Evolutionary conservation across 148 eudicot genomes (phyloP), one percentile per base, ranked within the genome.

Genomic region (Chenopodium formosanum): DNA sequence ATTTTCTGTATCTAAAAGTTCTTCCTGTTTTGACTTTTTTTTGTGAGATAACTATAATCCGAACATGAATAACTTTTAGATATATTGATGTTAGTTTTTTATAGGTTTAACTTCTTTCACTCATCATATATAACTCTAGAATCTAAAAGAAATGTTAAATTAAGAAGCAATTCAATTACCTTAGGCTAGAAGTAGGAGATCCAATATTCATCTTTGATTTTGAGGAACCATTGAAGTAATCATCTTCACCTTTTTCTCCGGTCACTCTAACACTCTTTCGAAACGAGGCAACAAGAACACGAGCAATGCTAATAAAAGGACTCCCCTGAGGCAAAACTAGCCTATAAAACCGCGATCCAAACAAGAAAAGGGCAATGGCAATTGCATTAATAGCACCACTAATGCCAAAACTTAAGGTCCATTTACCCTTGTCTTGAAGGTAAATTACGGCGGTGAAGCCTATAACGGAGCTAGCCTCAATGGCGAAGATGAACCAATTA

Each of bases 261-360:
- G 34, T 23, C 56, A 63, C 23, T 22, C 58, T 82, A n/a, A 69
- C 84, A 53, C 52, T 34, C 48, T 85, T 87, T 20, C 79, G 71
- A 56, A 80, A 67, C n/a, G 88, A 79, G 7, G 91, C 88, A 34
- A 86, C 87, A 7, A 86, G 12, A 64, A 89, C 91, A 5, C 86
- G 84, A 67, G 83, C 90, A 29, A 89, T 78, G 81, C 88, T 86
- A 14, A 77, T 52, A 46, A 89, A 89, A 58, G 91, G 91, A 79
- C 87, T 87, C 47, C 88, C 87, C 72, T 87, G 77, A 23, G 75
- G 84, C 70, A 44, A 67, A 6, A 73, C 48, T 3, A 37, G 69
- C 4, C 70, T 79, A 77, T 89, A 89, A 47, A 80, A 87, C 4
- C 79, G 83, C 14, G 80, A 85, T 29, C 91, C 91, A 29, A 37